Conservation (phyloP, 1,284 basidiomycete species). For the Leccinum pallidistipes region DNA sequence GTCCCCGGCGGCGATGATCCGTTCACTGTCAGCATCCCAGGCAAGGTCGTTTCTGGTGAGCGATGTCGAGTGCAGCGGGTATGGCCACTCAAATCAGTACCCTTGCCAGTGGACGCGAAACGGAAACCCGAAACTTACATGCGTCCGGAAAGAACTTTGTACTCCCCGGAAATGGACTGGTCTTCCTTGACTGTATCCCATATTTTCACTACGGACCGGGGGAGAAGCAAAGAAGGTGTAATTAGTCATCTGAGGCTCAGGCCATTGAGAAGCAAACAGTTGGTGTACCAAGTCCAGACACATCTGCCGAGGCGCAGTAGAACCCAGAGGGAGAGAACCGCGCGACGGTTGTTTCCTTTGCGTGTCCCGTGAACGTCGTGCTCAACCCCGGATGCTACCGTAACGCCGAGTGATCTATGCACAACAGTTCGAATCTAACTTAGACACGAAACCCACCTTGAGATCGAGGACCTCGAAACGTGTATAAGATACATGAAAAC, state of each 20-base stretch:
- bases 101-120: not conserved
- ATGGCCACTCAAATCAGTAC: not conserved
- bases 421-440: not conserved
- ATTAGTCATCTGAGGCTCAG: not conserved
- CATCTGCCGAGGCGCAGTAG: conserved; percentile 92
- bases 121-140: conserved; percentile 53
- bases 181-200: conserved; percentile 95
- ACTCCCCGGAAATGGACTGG: conserved; percentile 82
- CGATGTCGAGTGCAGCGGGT: not conserved
- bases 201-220: conserved; percentile 61
- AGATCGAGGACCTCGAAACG: conserved; percentile 58
- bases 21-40: conserved; percentile 97
- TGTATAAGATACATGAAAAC: conserved; percentile 4
- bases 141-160: conserved; percentile 78
- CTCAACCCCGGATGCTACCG: conserved; percentile 53
- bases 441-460: conserved; percentile 37
- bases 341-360: conserved; percentile 85
- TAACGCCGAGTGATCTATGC: not conserved
- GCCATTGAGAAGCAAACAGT: not conserved
- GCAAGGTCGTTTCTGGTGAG: conserved; percentile 80
- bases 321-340: conserved; percentile 93
- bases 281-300: conserved; percentile 68
- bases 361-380: conserved; percentile 75
- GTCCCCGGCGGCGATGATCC: conserved; percentile 95
- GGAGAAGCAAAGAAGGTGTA: not conserved